phyloP scores from a whole-genome alignment of 2,329 filamentous ascomycete species.

The Colletotrichum orchidophilum region DNA sequence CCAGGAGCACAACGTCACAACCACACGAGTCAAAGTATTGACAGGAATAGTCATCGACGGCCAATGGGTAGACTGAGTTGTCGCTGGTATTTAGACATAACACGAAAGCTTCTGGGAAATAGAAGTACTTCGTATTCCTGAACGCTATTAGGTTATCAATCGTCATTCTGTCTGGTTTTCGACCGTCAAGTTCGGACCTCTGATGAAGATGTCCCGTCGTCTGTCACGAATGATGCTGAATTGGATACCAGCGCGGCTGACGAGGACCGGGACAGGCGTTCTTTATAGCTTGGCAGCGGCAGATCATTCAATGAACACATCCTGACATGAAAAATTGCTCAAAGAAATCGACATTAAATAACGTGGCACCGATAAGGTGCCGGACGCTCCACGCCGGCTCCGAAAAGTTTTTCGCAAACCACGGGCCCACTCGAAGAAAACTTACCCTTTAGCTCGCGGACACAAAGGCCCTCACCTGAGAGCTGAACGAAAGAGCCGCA shows the following conservation, averaged over 20 bases:
- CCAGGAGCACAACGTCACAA: not conserved
- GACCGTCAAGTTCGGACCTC: not conserved
- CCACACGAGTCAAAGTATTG: not conserved
- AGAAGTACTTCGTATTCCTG: not conserved
- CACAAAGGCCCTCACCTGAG: not conserved
- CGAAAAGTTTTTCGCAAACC: conserved; percentile 9
- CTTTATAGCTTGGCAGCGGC: not conserved
- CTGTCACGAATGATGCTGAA: no score
- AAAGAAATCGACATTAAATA: not conserved
- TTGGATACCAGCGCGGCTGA: no score
- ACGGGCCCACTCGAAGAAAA: not conserved
- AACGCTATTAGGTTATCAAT: not conserved
- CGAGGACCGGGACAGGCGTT: not conserved
- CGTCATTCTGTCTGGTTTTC: not conserved
- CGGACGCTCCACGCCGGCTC: not conserved
- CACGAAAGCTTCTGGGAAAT: not conserved
- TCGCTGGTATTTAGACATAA: not conserved
- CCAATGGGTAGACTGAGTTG: not conserved
- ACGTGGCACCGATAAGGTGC: not conserved
- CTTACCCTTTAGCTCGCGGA: not conserved
- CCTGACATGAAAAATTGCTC: no score
- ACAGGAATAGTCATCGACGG: not conserved
- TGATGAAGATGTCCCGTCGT: not conserved
- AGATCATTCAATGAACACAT: not conserved
- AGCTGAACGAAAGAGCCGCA: not conserved